Percentiles rank a stretch among this genome's conserved stretches.
phyloP scores from a whole-genome alignment of 371 early-diverging fungal species.

The Gilbertella persicaria region DNA sequence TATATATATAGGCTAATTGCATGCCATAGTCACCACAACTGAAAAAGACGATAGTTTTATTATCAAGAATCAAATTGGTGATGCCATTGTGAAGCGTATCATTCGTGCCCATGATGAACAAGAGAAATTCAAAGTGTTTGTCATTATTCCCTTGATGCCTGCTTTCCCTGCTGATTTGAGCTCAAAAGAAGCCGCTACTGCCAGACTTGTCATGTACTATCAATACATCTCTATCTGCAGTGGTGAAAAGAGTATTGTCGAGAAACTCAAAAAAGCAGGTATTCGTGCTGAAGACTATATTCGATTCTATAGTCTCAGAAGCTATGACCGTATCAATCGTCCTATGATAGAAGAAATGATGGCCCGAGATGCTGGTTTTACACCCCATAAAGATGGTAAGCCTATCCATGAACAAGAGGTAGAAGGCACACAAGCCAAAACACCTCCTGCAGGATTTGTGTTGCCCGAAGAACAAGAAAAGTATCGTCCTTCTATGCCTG shows the following conservation, averaged over 20 bases:
- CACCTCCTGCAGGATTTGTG: slow-evolving; percentile 24
- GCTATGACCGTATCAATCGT: slow-evolving; percentile 60
- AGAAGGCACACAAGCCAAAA: slow-evolving; percentile 14
- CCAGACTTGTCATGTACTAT: slow-evolving; percentile 72
- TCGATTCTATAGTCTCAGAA: slow-evolving; percentile 69
- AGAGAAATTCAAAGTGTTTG: slow-evolving; percentile 79
- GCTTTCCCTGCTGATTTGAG: slow-evolving; percentile 86
- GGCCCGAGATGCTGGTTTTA: slow-evolving; percentile 41
- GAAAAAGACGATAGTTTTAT: slow-evolving; percentile 47
- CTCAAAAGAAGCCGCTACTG: slow-evolving; percentile 74
- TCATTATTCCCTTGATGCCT: slow-evolving; percentile 90
- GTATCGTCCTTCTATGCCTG: slow-evolving; percentile 17
- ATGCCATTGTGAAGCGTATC: slow-evolving; percentile 81
- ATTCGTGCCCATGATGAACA: slow-evolving; percentile 66
- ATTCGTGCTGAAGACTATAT: slow-evolving; percentile 69
- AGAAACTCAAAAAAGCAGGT: slow-evolving; percentile 48
- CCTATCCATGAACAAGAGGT: slow-evolving; percentile 13
- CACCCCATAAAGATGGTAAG: slow-evolving; percentile 12
- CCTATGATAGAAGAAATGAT: slow-evolving; percentile 37
- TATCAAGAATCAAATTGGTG: slow-evolving; percentile 77
- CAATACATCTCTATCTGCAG: slow-evolving; percentile 77
- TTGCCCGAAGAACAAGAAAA: slow-evolving; percentile 20
- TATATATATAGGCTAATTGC: slow-evolving; percentile 9
- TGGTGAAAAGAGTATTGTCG: slow-evolving; percentile 64
- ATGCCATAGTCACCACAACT: slow-evolving; percentile 59